Evolutionary conservation across 169 alveolate species (phyloP), one percentile per base, ranked within the genome.

Genomic region (Toxoplasma gondii): DNA sequence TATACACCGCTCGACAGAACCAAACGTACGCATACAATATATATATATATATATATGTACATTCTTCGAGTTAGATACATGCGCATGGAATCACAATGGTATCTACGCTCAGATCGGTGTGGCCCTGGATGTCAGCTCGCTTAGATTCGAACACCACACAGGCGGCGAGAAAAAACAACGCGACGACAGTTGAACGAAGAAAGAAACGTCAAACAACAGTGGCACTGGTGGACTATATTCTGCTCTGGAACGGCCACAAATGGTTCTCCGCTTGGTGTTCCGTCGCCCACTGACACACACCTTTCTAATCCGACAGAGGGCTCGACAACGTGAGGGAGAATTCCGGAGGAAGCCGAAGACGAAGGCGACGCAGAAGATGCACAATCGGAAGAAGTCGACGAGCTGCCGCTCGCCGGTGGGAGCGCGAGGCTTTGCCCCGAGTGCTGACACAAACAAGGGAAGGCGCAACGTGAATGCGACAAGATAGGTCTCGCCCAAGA

Each of bases 271-370:
- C 36, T 10, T 31, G 67, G n/a, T 39, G 0, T 45, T 31, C 41
- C 9, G 38, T 19, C 5, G 17, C 7, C 58, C 29, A 58, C 0
- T 0, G 34, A 12, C 4, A 16, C 78, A 0, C 29, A 49, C 91
- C 91, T 86, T 22, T 86, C 91, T 41, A 86, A 27, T 43, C 91
- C 91, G 9, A 86, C 9, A 38, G 91, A 86, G 22, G 91, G 49
- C 91, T 86, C 91, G 2, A 86, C 31, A 34, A 86, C 78, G 91
- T 86, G 91, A 27, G 91, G 91, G 5, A 86, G 91, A 38, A 27
- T 34, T 49, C 44, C 38, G 45, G 44, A 12, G n/a, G 24, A 10
- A 69, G 81, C 2, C 34, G 34, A 64, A 64, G 74, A 27, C 34
- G 74, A 64, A 64, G 74, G n/a, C 22, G 74, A 16, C 74, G n/a